Conservation (phyloP, 306 rosid genomes). For the Lathyrus aphaca region DNA sequence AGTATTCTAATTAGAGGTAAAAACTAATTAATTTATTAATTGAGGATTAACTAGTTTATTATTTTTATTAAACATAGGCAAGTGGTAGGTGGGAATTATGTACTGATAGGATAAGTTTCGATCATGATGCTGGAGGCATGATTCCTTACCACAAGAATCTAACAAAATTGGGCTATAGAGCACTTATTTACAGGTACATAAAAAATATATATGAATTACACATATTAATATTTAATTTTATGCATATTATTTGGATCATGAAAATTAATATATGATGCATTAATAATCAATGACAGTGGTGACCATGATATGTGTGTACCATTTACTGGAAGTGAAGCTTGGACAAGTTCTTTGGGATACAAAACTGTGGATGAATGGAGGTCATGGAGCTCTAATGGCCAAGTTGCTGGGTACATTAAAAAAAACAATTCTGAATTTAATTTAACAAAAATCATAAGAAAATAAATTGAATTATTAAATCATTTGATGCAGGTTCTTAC, state of each 20-base stretch:
- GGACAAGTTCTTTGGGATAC: slow-evolving; percentile 75
- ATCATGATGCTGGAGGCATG: slow-evolving; percentile 67
- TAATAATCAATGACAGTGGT: slow-evolving; percentile 52
- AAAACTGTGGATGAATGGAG: slow-evolving; percentile 64
- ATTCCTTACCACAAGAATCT: slow-evolving; percentile 72
- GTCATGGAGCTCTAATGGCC: slow-evolving; percentile 58
- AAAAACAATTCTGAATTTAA: too few relatives aligned
- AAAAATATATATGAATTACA: too few relatives aligned
- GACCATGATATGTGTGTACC: slow-evolving; percentile 92
- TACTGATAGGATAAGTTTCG: slow-evolving; percentile 39
- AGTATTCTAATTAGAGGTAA: not conserved
- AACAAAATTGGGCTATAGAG: slow-evolving; percentile 58
- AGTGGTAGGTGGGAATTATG: slow-evolving; percentile 70
- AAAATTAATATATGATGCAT: not conserved
- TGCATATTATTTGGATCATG: not conserved
- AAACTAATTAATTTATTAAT: not conserved
- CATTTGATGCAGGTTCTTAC: slow-evolving; percentile 37
- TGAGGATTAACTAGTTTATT: not conserved
- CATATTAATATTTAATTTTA: too few relatives aligned
- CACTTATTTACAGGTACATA: slow-evolving; percentile 62
- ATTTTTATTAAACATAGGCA: slow-evolving; percentile 46
- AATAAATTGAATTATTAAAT: not conserved
- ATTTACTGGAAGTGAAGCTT: slow-evolving; percentile 72
- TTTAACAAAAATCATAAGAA: not conserved
- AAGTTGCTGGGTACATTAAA: slow-evolving; percentile 63